Conservation (phyloP, 305 asterid species). For the Fraxinus sp. region DNA sequence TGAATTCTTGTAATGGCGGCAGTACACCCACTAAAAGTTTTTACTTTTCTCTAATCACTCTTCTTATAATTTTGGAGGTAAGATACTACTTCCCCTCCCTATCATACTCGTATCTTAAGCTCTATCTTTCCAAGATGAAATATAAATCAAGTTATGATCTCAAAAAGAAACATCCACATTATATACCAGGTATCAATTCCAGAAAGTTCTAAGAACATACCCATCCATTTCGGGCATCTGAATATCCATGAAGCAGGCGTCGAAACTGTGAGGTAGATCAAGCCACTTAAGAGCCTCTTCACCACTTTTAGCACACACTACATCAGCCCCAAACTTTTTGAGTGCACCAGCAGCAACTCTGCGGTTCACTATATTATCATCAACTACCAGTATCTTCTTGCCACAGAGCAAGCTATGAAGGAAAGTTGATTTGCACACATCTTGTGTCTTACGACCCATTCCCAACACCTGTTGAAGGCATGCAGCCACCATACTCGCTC, state of each 20-base stretch:
- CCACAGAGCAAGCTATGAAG: constrained; percentile 63
- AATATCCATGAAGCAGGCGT: constrained; percentile 96
- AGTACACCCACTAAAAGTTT: not conserved
- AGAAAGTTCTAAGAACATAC: constrained; percentile 37
- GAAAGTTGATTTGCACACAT: constrained; percentile 31
- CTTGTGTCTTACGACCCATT: constrained; percentile 44
- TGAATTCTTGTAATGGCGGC: not conserved
- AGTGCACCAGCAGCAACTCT: constrained; percentile 95
- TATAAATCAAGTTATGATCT: not conserved
- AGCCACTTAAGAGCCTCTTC: constrained; percentile 74
- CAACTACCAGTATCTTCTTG: constrained; percentile 85
- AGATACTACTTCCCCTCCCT: no score
- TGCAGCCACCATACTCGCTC: constrained; percentile 83
- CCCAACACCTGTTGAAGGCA: constrained; percentile 79
- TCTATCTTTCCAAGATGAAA: not conserved
- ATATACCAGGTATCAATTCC: not conserved
- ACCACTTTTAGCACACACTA: constrained; percentile 83
- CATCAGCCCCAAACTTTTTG: constrained; percentile 76
- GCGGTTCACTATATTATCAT: constrained; percentile 80
- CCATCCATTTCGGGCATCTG: constrained; percentile 99
- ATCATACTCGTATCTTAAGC: no score
- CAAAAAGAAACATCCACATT: not conserved
- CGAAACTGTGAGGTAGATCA: constrained; percentile 70
- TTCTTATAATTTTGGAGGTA: not conserved
- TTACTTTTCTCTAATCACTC: not conserved